Percentiles rank a stretch among this genome's conserved stretches.
Evolutionary conservation across 2,329 filamentous ascomycete species (phyloP).

Genomic region (Calycina herbarum): DNA sequence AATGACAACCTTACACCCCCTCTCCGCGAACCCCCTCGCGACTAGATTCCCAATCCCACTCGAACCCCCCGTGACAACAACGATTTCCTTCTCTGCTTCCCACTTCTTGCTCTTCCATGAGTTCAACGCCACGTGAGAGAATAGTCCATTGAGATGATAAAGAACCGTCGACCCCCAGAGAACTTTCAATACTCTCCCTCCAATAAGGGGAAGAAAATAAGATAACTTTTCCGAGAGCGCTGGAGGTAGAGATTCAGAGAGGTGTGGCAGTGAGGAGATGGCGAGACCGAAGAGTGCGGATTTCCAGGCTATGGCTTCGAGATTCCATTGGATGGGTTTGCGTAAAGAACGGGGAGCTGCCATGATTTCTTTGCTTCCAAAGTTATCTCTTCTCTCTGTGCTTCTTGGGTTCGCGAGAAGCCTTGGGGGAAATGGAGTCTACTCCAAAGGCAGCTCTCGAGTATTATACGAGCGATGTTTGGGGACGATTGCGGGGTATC

Average conservation of each 20-base stretch:
- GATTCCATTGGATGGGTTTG: conserved; percentile 8
- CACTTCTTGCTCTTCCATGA: conserved; percentile 50
- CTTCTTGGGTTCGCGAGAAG: neutral
- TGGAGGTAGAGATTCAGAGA: neutral
- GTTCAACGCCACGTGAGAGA: conserved; percentile 39
- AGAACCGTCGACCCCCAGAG: conserved; percentile 7
- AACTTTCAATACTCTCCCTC: neutral
- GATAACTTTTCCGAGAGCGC: neutral
- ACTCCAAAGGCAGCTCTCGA: too few species aligned
- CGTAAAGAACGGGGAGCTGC: neutral
- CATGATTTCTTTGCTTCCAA: neutral
- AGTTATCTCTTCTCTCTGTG: neutral
- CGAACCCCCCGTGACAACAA: conserved; percentile 73
- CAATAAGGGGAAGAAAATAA: neutral
- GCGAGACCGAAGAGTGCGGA: conserved; percentile 12
- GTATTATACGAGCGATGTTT: too few species aligned
- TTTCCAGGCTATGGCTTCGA: conserved; percentile 7
- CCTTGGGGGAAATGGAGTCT: too few species aligned
- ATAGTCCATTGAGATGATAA: neutral
- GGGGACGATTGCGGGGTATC: too few species aligned
- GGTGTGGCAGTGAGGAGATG: conserved; percentile 1
- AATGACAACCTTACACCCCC: conserved; percentile 66
- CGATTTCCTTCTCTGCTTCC: conserved; percentile 67
- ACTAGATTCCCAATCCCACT: conserved; percentile 70
- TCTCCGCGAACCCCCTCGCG: conserved; percentile 64